Percentiles rank a stretch among this genome's conserved stretches.
Evolutionary conservation across 225 moss, liverwort and hornwort species (phyloP).

Genomic region (Pseudisothecium myosuroides): DNA sequence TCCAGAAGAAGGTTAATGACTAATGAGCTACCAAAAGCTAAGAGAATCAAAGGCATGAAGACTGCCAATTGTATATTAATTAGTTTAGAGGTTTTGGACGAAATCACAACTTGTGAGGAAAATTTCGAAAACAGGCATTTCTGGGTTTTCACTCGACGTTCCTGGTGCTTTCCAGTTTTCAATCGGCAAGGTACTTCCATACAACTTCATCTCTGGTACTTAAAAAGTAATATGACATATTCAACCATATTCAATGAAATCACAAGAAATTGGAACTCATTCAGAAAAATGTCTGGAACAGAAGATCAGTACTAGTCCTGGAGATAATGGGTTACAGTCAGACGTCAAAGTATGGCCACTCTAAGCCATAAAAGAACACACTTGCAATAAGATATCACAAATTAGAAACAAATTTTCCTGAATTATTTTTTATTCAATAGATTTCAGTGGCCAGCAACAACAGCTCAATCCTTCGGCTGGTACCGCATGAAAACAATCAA

Average conservation of each 20-base stretch:
- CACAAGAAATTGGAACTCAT: background rate
- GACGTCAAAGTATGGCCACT: background rate
- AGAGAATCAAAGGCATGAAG: too few relatives aligned
- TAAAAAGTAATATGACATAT: too few relatives aligned
- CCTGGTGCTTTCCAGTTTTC: background rate
- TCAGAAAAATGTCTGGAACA: background rate
- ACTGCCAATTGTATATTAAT: too few relatives aligned
- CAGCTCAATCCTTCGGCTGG: background rate
- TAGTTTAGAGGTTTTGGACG: too few relatives aligned
- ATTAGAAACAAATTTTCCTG: background rate
- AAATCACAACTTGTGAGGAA: too few relatives aligned
- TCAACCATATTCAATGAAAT: background rate
- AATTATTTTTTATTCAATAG: background rate
- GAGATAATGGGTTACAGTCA: background rate
- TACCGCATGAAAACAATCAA: background rate
- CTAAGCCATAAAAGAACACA: background rate
- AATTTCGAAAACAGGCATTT: background rate
- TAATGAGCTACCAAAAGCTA: too few relatives aligned
- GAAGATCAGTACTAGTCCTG: background rate
- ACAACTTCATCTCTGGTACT: background rate
- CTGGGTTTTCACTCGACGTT: background rate
- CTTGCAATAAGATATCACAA: background rate
- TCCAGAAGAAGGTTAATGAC: too few relatives aligned
- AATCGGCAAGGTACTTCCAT: background rate
- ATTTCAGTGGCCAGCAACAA: background rate